These are phyloP conservation scores for Lipomyces yamadae DNA, from an alignment of 805 yeast genomes.

Conservation along the genomic window DNA sequence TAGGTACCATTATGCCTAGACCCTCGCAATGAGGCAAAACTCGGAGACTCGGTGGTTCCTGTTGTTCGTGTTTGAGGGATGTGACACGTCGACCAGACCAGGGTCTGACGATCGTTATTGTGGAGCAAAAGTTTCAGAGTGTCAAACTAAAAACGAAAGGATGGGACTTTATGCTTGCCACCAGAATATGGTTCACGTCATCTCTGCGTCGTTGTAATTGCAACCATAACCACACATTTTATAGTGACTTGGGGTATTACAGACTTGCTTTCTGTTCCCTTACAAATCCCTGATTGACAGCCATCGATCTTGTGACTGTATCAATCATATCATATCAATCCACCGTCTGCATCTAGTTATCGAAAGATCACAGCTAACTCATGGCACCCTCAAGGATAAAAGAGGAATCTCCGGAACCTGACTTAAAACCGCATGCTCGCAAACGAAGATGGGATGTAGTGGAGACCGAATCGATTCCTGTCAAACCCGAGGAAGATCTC, in stretches of 20 bases:
- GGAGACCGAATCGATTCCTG: slow-evolving; percentile 26
- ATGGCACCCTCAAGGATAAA: slow-evolving; percentile 11
- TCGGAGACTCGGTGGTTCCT: neutral
- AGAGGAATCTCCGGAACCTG: slow-evolving; percentile 8
- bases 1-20: neutral
- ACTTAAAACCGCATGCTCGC: slow-evolving; percentile 31
- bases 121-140: too few relatives aligned
- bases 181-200: too few relatives aligned
- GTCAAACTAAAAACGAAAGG: neutral
- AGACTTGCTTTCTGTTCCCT: neutral
- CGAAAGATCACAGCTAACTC: neutral
- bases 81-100: neutral
- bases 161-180: too few relatives aligned
- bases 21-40: neutral
- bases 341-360: neutral
- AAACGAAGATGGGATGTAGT: slow-evolving; percentile 45
- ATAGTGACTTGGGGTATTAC: too few relatives aligned
- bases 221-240: too few relatives aligned
- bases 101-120: too few relatives aligned
- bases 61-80: neutral
- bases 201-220: too few relatives aligned
- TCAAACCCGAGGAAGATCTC: slow-evolving; percentile 34
- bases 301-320: neutral
- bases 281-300: neutral
- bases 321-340: neutral